A percentile compares a stretch with the other conserved stretches of the same genome.
These are phyloP conservation scores for Beauveria asiatica DNA, from an alignment of 2,329 filamentous ascomycete species.

Conservation along the genomic window DNA sequence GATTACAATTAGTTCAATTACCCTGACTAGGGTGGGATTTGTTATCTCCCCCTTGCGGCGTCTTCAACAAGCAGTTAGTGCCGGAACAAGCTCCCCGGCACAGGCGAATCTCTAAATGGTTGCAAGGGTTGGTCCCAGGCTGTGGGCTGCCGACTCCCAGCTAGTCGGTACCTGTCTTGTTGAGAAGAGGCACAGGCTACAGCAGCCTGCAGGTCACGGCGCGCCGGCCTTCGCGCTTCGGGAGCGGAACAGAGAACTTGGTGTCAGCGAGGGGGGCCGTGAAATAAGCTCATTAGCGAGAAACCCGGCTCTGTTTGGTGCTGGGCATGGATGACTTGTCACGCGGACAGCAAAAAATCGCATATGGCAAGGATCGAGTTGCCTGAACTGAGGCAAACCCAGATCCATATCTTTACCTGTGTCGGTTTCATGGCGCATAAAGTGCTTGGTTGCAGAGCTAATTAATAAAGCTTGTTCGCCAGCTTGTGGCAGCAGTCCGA, in stretches of 20 bases:
- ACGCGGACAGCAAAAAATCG: constrained; percentile 1
- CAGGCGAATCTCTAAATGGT: neutral
- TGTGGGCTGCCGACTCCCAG: neutral
- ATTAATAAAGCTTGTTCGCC: neutral
- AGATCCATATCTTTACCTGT: neutral
- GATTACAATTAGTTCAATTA: neutral
- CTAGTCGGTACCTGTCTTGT: neutral
- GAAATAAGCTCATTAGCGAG: constrained; percentile 10
- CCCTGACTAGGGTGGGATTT: neutral
- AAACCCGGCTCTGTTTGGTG: neutral
- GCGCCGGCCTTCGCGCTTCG: constrained; percentile 4
- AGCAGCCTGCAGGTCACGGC: neutral
- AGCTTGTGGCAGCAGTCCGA: neutral
- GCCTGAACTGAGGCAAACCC: neutral
- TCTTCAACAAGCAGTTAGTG: constrained; percentile 6
- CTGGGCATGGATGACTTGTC: constrained; percentile 5
- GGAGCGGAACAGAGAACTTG: neutral
- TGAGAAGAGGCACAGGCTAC: neutral
- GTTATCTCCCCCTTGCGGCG: neutral
- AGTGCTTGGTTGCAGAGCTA: neutral
- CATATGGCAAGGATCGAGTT: neutral
- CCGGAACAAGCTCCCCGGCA: constrained; percentile 6
- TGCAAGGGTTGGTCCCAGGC: neutral
- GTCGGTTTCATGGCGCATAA: neutral
- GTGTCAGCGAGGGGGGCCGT: neutral